Conservation (phyloP, 345 rosid genomes). For the Eucalyptus leucophloia region DNA sequence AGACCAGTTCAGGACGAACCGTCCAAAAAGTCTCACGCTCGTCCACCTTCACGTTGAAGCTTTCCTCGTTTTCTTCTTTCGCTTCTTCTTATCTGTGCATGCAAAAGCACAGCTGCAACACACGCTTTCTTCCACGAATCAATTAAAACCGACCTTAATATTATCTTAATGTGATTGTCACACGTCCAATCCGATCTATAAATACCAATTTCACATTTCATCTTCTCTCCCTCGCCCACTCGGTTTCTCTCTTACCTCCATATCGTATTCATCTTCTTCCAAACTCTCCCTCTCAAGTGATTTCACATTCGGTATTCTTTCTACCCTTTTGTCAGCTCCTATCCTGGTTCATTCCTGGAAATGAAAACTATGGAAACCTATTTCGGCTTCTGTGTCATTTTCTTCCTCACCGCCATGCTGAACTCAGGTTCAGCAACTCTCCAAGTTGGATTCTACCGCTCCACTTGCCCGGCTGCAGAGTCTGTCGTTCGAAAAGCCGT, state of each 20-base stretch:
- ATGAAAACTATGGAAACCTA: not conserved
- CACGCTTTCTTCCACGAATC: not conserved
- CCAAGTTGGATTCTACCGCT: not conserved
- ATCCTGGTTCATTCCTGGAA: not conserved
- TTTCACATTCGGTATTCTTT: not conserved
- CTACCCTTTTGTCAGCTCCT: not conserved
- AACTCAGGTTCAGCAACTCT: not conserved
- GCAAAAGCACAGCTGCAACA: not conserved
- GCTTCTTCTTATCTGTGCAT: not conserved
- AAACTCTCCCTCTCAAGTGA: not conserved
- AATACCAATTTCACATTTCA: not conserved
- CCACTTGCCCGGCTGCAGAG: slow-evolving; percentile 2
- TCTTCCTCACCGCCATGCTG: not conserved
- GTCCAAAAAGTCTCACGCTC: not conserved
- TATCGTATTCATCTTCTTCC: not conserved
- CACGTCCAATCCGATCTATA: not conserved
- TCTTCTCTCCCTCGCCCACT: not conserved
- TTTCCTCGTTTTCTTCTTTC: not conserved
- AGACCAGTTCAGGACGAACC: not conserved
- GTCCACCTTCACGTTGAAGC: not conserved
- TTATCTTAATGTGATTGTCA: not conserved
- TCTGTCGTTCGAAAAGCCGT: not conserved
- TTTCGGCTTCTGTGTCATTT: not conserved
- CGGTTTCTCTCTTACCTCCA: not conserved
- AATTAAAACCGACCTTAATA: not conserved